These are phyloP conservation scores for Pseudozyma flocculosa DNA, from an alignment of 1,284 basidiomycete species.

Conservation along the genomic window DNA sequence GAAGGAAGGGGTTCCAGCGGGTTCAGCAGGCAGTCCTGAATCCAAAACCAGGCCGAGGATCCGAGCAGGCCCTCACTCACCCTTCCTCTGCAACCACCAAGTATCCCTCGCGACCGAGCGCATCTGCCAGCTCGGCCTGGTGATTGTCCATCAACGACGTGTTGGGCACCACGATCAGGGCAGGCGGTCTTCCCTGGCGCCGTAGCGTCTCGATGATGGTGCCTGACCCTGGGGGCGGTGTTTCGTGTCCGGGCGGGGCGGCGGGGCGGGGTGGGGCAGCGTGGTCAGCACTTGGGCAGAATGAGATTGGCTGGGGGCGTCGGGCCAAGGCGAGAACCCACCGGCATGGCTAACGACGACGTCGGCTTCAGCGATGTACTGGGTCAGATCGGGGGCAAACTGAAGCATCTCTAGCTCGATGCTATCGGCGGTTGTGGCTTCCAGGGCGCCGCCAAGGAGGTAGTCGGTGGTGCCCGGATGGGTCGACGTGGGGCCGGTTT, in stretches of 20 bases:
- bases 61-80: background rate
- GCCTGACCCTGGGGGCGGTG: slow-evolving; percentile 73
- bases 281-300: too few relatives aligned
- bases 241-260: too few relatives aligned
- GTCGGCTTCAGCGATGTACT: slow-evolving; percentile 66
- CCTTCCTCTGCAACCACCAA: slow-evolving; percentile 17
- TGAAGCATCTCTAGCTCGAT: slow-evolving; percentile 32
- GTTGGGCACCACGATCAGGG: slow-evolving; percentile 86
- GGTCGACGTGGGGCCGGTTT: slow-evolving; percentile 2
- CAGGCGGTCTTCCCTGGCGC: slow-evolving; percentile 61
- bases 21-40: too few relatives aligned
- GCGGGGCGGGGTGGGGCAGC: too few relatives aligned
- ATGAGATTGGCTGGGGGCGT: too few relatives aligned
- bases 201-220: slow-evolving; percentile 88
- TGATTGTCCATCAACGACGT: slow-evolving; percentile 86
- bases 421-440: slow-evolving; percentile 13
- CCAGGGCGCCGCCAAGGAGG: slow-evolving; percentile 11
- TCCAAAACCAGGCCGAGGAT: too few relatives aligned
- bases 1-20: too few relatives aligned
- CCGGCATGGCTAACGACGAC: slow-evolving; percentile 90
- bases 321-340: too few relatives aligned
- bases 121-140: slow-evolving; percentile 81
- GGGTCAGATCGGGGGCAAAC: slow-evolving; percentile 29
- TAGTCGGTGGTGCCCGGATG: background rate
- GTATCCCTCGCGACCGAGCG: slow-evolving; percentile 60